Conservation (phyloP, 495 filamentous ascomycete species). For the Talaromyces ruber region DNA sequence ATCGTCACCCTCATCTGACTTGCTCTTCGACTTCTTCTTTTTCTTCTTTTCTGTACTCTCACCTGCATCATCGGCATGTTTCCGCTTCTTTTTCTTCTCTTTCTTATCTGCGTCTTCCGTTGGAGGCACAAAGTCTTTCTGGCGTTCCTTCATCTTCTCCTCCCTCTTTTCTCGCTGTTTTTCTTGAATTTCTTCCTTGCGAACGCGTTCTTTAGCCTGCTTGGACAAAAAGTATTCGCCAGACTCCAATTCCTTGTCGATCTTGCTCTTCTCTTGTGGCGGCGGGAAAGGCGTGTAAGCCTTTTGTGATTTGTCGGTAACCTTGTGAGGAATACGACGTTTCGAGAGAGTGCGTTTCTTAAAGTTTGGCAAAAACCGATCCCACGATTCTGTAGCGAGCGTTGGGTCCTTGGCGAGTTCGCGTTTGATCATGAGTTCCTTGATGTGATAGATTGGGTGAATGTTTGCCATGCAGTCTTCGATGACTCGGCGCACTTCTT, state of each 20-base stretch:
- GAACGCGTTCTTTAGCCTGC: constrained; percentile 78
- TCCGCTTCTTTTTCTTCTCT: constrained; percentile 51
- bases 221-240: constrained; percentile 95
- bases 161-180: constrained; percentile 75
- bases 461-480: constrained; percentile 97
- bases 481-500: constrained; percentile 82
- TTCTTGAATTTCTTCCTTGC: constrained; percentile 69
- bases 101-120: constrained; percentile 51
- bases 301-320: constrained; percentile 93
- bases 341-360: constrained; percentile 90
- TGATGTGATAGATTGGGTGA: constrained; percentile 89
- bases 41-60: constrained; percentile 31
- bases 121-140: constrained; percentile 79
- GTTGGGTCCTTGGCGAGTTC: constrained; percentile 94
- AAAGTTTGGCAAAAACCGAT: constrained; percentile 94
- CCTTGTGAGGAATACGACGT: constrained; percentile 71
- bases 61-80: constrained; percentile 44
- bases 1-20: neutral
- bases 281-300: constrained; percentile 74
- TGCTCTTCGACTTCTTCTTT: constrained; percentile 22
- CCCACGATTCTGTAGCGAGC: constrained; percentile 82
- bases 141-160: constrained; percentile 78
- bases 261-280: constrained; percentile 87
- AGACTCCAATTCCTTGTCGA: constrained; percentile 95
- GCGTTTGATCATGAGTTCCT: constrained; percentile 98